Percentiles rank a stretch among this genome's conserved stretches.
Evolutionary conservation across 1,284 basidiomycete species (phyloP).

Genomic region (Papiliotrema flavescens): DNA sequence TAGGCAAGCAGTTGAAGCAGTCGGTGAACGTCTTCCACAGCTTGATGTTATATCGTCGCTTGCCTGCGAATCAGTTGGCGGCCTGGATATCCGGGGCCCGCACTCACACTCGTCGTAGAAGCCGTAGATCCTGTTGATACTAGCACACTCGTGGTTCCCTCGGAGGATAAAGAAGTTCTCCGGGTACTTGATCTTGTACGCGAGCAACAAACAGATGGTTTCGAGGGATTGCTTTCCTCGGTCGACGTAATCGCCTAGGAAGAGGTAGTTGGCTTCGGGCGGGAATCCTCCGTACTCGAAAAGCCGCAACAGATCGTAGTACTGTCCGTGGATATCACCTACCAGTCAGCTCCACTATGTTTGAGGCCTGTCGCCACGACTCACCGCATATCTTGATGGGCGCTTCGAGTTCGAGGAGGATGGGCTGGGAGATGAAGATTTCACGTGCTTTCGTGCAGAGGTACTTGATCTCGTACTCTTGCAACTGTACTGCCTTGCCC

Average conservation of each 20-base stretch:
- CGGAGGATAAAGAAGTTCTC: conserved; percentile 63
- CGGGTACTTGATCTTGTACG: conserved; percentile 62
- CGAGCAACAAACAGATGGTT: conserved; percentile 56
- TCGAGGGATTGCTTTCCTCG: conserved; percentile 60
- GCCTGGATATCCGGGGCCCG: not conserved
- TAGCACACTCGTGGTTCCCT: conserved; percentile 61
- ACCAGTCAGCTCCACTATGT: not conserved
- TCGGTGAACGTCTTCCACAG: conserved; percentile 64
- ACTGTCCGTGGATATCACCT: conserved; percentile 53
- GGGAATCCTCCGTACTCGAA: conserved; percentile 63
- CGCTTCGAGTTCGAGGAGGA: conserved; percentile 60
- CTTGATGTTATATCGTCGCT: conserved; percentile 63
- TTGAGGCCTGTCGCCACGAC: conserved; percentile 15
- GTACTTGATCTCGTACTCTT: conserved; percentile 61
- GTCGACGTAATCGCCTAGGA: conserved; percentile 62
- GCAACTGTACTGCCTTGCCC: conserved; percentile 58
- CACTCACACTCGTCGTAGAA: conserved; percentile 59
- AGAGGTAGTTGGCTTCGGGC: conserved; percentile 61
- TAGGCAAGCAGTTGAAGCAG: conserved; percentile 64
- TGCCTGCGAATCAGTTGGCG: conserved; percentile 45
- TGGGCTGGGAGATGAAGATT: conserved; percentile 61
- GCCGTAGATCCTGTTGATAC: conserved; percentile 60
- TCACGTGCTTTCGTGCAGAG: conserved; percentile 59
- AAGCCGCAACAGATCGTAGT: conserved; percentile 59
- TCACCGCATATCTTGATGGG: conserved; percentile 62